Percentiles rank a stretch among this genome's conserved stretches.
These are phyloP conservation scores for Cinchona pubescens DNA, from an alignment of 257 asterid genomes.

Conservation along the genomic window DNA sequence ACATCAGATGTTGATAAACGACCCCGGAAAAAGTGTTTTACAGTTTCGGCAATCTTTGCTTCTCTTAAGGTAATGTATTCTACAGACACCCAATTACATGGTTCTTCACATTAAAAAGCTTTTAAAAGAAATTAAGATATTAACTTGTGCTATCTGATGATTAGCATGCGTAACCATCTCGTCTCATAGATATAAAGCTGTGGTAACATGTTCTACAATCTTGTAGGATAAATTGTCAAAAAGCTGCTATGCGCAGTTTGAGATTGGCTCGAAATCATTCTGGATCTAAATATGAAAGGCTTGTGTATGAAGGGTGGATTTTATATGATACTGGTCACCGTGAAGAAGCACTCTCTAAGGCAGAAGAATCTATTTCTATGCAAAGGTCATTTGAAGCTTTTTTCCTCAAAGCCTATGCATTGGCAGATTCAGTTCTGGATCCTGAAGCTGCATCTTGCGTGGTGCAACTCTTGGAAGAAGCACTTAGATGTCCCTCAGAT, in stretches of 20 bases:
- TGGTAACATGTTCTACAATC: slow-evolving; percentile 4
- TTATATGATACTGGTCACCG: slow-evolving; percentile 51
- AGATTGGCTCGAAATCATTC: slow-evolving; percentile 48
- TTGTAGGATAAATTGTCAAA: slow-evolving; percentile 50
- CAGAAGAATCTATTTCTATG: slow-evolving; percentile 45
- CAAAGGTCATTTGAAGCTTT: slow-evolving; percentile 55
- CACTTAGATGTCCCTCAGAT: slow-evolving; percentile 50
- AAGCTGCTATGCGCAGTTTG: slow-evolving; percentile 52
- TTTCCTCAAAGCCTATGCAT: slow-evolving; percentile 48
- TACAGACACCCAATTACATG: neutral
- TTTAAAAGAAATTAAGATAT: neutral
- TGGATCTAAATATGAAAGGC: slow-evolving; percentile 34
- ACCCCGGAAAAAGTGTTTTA: slow-evolving; percentile 43
- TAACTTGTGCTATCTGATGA: neutral
- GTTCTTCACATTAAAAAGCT: neutral
- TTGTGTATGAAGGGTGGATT: slow-evolving; percentile 52
- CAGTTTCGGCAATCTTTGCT: slow-evolving; percentile 50
- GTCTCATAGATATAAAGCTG: too few relatives aligned
- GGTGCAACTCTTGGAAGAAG: slow-evolving; percentile 47
- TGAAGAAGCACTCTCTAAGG: slow-evolving; percentile 48
- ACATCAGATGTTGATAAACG: slow-evolving; percentile 43
- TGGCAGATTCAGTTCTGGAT: slow-evolving; percentile 43
- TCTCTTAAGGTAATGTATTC: slow-evolving; percentile 36
- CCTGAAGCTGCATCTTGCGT: slow-evolving; percentile 44
- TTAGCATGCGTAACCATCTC: neutral